Conservation (phyloP, 2,329 filamentous ascomycete species). For the Dactylellina leptospora region DNA sequence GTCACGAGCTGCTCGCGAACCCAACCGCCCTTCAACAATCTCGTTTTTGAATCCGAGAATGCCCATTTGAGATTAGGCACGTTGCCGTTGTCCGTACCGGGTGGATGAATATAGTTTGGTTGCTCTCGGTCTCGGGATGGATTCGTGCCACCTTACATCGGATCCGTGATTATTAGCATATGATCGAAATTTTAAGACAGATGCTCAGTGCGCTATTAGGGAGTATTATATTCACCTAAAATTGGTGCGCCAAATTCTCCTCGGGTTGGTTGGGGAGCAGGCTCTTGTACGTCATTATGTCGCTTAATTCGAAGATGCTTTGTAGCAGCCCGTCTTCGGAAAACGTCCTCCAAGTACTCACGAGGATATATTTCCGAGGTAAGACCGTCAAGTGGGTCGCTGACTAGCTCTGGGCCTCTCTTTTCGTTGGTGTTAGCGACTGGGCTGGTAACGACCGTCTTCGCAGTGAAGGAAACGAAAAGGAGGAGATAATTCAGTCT, state of each 20-base stretch:
- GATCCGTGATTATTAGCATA: no score
- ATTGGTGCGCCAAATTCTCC: conserved; percentile 65
- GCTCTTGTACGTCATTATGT: conserved; percentile 17
- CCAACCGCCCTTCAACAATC: conserved; percentile 68
- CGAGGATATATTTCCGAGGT: conserved; percentile 42
- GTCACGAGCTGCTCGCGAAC: conserved; percentile 72
- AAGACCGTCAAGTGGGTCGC: conserved; percentile 30
- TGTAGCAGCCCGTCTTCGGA: conserved; percentile 23
- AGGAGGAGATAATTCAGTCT: conserved; percentile 20
- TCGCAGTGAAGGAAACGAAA: conserved; percentile 1
- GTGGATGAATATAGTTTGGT: conserved; percentile 70
- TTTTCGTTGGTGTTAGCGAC: conserved; percentile 25
- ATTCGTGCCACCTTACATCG: conserved; percentile 73
- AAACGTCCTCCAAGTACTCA: conserved; percentile 47
- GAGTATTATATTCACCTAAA: conserved; percentile 64
- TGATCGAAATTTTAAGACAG: no score
- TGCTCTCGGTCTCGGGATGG: conserved; percentile 70
- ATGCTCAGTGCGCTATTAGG: no score
- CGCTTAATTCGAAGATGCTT: conserved; percentile 50
- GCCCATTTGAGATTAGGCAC: conserved; percentile 66
- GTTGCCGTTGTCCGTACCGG: conserved; percentile 70
- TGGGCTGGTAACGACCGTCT: conserved; percentile 10
- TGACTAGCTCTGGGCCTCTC: conserved; percentile 3
- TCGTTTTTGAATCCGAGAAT: conserved; percentile 44
- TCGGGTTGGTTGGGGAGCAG: conserved; percentile 31